Conservation (phyloP, 495 filamentous ascomycete genomes). For the Aspergillus affinis region DNA sequence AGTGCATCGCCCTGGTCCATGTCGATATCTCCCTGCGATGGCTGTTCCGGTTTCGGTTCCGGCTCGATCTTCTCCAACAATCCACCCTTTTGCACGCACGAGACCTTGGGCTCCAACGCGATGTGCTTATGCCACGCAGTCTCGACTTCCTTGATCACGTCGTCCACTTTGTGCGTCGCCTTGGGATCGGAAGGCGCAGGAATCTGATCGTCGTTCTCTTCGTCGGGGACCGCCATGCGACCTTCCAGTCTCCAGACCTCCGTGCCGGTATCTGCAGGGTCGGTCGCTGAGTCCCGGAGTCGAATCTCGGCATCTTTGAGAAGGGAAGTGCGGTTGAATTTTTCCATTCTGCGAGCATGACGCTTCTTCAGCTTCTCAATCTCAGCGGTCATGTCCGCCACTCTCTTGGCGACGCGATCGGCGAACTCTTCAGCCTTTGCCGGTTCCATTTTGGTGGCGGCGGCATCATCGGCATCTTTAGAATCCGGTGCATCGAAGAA, state of each 20-base stretch:
- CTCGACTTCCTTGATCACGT: conserved; percentile 60
- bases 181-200: conserved; percentile 40
- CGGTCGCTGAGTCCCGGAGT: conserved; percentile 52
- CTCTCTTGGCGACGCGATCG: conserved; percentile 64
- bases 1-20: conserved; percentile 62
- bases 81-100: conserved; percentile 70
- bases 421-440: conserved; percentile 75
- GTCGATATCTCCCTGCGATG: conserved; percentile 59
- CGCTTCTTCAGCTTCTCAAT: conserved; percentile 78
- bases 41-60: conserved; percentile 45
- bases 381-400: conserved; percentile 67
- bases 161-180: conserved; percentile 56
- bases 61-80: conserved; percentile 60
- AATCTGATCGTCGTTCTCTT: conserved; percentile 48
- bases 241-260: conserved; percentile 68
- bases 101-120: conserved; percentile 58
- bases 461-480: conserved; percentile 36
- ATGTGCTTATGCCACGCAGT: conserved; percentile 54
- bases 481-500: conserved; percentile 64
- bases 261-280: conserved; percentile 50
- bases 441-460: conserved; percentile 61
- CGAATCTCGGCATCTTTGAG: conserved; percentile 62
- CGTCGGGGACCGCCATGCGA: conserved; percentile 45
- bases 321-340: conserved; percentile 64
- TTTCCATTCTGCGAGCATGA: conserved; percentile 71